Evolutionary conservation across 805 yeast genomes (phyloP).

Genomic region (Starmerella ratchasimensis): DNA sequence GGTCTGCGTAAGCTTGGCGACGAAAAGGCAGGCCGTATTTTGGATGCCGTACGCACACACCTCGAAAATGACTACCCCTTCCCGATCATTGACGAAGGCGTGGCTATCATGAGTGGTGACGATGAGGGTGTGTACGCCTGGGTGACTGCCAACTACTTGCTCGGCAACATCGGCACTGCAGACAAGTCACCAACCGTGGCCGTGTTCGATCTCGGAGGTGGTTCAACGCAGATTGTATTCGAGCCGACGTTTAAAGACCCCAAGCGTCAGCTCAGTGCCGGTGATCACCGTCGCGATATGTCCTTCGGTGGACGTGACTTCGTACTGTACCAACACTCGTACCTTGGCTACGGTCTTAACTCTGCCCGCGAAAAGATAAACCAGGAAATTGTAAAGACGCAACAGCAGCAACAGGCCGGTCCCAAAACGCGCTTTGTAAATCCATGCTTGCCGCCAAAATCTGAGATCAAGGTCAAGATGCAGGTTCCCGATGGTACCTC

Average conservation of each 20-base stretch:
- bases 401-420: conserved; percentile 28
- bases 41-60: conserved; percentile 62
- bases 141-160: conserved; percentile 87
- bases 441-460: conserved; percentile 83
- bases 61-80: conserved; percentile 76
- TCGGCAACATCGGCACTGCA: conserved; percentile 82
- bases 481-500: conserved; percentile 33
- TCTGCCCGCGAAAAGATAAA: conserved; percentile 82
- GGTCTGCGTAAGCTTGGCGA: conserved; percentile 81
- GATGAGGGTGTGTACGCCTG: conserved; percentile 98
- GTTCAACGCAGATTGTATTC: conserved; percentile 95
- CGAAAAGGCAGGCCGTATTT: conserved; percentile 54
- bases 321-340: conserved; percentile 81
- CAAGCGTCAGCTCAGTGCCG: conserved; percentile 45
- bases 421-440: conserved; percentile 33
- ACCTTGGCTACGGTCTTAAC: conserved; percentile 90
- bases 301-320: conserved; percentile 72
- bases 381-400: conserved; percentile 41
- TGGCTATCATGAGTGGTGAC: conserved; percentile 86
- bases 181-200: conserved; percentile 81
- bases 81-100: conserved; percentile 78
- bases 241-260: conserved; percentile 58
- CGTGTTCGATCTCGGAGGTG: conserved; percentile 96
- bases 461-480: conserved; percentile 45
- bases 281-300: conserved; percentile 76